Percentiles rank a stretch among this genome's conserved stretches.
phyloP scores from a whole-genome alignment of 306 rosid species.

The Vachellia pachyceras region DNA sequence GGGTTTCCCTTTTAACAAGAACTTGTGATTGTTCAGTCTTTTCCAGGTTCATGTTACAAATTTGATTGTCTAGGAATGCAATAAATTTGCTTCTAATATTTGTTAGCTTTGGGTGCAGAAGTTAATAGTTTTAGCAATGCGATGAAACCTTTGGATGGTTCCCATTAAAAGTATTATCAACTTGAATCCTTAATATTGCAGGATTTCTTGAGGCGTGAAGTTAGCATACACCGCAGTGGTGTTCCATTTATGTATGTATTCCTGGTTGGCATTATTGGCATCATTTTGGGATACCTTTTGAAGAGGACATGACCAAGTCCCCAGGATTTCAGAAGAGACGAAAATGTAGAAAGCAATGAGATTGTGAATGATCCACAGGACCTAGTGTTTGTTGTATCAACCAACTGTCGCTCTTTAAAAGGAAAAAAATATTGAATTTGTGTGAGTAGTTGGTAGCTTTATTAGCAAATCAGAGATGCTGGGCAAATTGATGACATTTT shows the following conservation, averaged over 20 bases:
- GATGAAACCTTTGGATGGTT: conserved; percentile 12
- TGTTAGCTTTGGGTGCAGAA: neutral
- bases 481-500: conserved; percentile 37
- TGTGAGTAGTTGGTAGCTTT: conserved; percentile 45
- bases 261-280: conserved; percentile 72
- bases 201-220: conserved; percentile 70
- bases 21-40: too few species aligned
- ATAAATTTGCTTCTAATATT: neutral
- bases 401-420: conserved; percentile 39
- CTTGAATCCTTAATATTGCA: conserved; percentile 38
- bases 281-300: conserved; percentile 76
- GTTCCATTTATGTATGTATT: conserved; percentile 62
- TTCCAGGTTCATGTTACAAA: too few species aligned
- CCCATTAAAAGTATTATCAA: neutral
- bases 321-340: conserved; percentile 17
- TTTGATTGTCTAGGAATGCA: neutral
- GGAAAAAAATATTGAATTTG: conserved; percentile 29
- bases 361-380: conserved; percentile 45
- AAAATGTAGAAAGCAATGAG: conserved; percentile 55
- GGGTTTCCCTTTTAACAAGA: too few species aligned
- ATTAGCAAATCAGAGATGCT: conserved; percentile 41
- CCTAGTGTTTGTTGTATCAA: conserved; percentile 43
- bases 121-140: neutral
- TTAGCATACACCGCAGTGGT: conserved; percentile 48
- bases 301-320: conserved; percentile 78